These are phyloP conservation scores for Mortierella sp. DNA, from an alignment of 371 early-diverging fungal genomes.

Conservation along the genomic window DNA sequence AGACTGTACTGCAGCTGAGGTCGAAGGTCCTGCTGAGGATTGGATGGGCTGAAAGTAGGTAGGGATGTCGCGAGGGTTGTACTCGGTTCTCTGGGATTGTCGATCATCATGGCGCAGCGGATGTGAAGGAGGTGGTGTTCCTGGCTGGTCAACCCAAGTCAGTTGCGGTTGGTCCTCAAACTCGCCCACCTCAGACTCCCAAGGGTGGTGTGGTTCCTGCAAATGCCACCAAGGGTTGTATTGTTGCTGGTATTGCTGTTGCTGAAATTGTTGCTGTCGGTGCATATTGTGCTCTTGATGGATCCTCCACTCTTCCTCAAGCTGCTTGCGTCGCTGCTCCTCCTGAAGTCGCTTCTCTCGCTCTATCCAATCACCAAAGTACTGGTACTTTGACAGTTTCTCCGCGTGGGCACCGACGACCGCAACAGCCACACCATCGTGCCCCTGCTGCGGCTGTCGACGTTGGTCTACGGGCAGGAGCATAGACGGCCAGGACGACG, in stretches of 20 bases:
- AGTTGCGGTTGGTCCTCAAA: neutral
- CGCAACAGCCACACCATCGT: neutral
- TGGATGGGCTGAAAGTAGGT: neutral
- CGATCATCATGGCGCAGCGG: neutral
- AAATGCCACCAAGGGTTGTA: neutral
- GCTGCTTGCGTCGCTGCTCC: conserved; percentile 16
- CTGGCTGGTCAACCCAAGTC: neutral
- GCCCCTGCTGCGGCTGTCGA: neutral
- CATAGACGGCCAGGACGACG: neutral
- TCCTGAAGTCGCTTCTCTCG: conserved; percentile 15
- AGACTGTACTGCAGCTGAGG: neutral
- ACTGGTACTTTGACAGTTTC: neutral
- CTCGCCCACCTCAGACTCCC: neutral
- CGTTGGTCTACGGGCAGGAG: neutral
- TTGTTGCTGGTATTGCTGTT: conserved; percentile 10
- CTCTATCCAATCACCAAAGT: conserved; percentile 31
- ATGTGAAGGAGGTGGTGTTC: neutral
- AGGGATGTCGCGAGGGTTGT: neutral
- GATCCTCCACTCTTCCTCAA: conserved; percentile 25
- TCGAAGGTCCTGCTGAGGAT: neutral
- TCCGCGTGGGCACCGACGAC: conserved; percentile 30
- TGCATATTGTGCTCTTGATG: neutral
- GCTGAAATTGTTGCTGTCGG: neutral
- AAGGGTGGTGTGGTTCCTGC: neutral
- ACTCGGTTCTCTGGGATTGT: neutral